Base-by-base conservation (phyloP, 306 rosid genomes). In the Quercus robur region DNA sequence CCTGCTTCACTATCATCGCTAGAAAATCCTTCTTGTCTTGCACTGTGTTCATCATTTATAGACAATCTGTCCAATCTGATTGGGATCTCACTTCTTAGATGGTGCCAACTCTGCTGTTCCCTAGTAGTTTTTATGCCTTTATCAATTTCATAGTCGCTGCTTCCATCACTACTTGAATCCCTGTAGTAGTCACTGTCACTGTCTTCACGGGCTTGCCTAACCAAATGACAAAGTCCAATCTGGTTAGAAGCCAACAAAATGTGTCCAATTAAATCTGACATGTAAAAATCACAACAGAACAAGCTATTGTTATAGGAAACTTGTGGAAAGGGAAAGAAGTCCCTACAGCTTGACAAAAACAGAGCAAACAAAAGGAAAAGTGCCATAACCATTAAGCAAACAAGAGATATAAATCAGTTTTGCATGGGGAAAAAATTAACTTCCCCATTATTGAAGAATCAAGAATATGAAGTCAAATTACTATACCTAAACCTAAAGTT, bases 151-250 rank as follows among this genome's bases (percentile, higher is more conserved):
- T 79, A 82, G 75, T 91, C 98, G 75, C 90, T 88, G 87, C 97
- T 94, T 59, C 91, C 94, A 58, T 91, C 97, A 18, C 97, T 94
- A 78, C 98, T 90, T 52, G 94, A 89, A 84, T 92, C 97, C 82
- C 84, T 79, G 74, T 71, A 88, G 75, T 64, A 86, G 80, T 92
- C 97, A 64, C 61, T 56, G 28, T 92, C 97, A 74, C 88, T 86
- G 74, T 91, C 97, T 82, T 90, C 92, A 62, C 86, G 69, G 25
- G 26, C 71, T 80, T 64, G 89, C 90, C 97, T 90, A 86, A 58
- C 77, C 73, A 58, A 68, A 82, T 14, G 26, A 77, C 58, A 77
- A 83, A 78, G 70, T 25, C 30, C 79, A 75, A 74, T 25, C 72
- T 15, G 5, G 70, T 78, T 58, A 75, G 76, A 67, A 78, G 31